Percentiles rank a stretch among this genome's conserved stretches.
Evolutionary conservation across 176 grass and related monocot genomes (phyloP).

Genomic region (Oryza rufipogon): DNA sequence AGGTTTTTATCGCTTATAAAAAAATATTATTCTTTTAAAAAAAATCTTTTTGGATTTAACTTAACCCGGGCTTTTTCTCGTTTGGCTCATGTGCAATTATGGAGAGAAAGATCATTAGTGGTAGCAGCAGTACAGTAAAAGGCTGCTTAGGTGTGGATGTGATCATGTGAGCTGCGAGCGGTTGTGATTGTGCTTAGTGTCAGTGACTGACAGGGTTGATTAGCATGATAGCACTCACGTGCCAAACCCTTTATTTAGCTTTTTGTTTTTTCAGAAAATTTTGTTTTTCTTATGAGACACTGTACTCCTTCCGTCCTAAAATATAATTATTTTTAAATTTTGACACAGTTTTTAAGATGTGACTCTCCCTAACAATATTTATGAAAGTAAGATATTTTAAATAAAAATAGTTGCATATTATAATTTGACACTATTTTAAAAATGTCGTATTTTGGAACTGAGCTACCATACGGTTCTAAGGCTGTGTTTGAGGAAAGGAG

Average conservation of each 20-base stretch:
- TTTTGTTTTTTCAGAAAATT: not conserved
- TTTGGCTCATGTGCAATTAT: conserved; percentile 18
- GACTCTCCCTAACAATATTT: too few species aligned
- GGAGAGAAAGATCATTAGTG: not conserved
- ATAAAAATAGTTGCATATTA: too few species aligned
- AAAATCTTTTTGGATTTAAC: conserved; percentile 18
- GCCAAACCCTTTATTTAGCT: not conserved
- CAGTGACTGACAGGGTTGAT: conserved; percentile 36
- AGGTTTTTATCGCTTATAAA: not conserved
- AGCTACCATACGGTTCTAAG: too few species aligned
- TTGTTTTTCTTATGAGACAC: not conserved
- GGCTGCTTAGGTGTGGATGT: conserved; percentile 25
- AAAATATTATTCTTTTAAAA: not conserved
- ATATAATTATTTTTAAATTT: too few species aligned
- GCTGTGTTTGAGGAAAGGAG: too few species aligned
- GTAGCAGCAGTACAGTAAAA: not conserved
- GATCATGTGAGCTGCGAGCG: conserved; percentile 26
- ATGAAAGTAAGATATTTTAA: too few species aligned
- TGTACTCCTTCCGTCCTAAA: too few species aligned
- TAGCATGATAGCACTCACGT: conserved; percentile 46
- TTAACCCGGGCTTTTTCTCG: not conserved
- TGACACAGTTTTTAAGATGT: too few species aligned
- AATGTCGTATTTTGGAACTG: too few species aligned
- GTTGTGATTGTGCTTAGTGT: conserved; percentile 36
- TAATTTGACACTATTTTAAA: too few species aligned